A percentile compares a stretch with the other conserved stretches of the same genome.
phyloP scores from a whole-genome alignment of 345 rosid species.

The Dimocarpus longan region DNA sequence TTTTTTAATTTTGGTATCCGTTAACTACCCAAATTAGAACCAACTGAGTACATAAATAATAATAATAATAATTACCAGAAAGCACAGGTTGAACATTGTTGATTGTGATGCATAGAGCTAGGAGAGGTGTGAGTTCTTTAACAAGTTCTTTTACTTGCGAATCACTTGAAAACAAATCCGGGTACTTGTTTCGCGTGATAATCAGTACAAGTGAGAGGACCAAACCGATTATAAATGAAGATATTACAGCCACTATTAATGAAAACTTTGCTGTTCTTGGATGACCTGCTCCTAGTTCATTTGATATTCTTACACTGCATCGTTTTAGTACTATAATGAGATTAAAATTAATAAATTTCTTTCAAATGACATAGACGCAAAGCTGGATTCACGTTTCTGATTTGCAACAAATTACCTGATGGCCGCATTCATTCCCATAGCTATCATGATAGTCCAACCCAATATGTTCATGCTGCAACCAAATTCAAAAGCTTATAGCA shows the following conservation, averaged over 20 bases:
- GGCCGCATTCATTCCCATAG: conserved; percentile 81
- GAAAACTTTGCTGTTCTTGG: conserved; percentile 65
- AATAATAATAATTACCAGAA: conserved; percentile 51
- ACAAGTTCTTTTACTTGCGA: conserved; percentile 54
- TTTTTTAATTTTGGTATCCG: not conserved
- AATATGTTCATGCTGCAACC: conserved; percentile 54
- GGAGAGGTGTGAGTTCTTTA: conserved; percentile 66
- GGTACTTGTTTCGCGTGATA: conserved; percentile 48
- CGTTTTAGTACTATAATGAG: not conserved
- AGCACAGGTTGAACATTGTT: conserved; percentile 85
- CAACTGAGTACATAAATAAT: not conserved
- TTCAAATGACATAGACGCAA: not conserved
- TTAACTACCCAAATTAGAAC: not conserved
- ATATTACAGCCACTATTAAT: conserved; percentile 52
- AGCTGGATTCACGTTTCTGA: no score
- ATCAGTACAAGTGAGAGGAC: conserved; percentile 46
- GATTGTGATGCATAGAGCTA: conserved; percentile 65
- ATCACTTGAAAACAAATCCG: conserved; percentile 62
- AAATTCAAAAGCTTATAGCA: no score
- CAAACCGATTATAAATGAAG: conserved; percentile 57
- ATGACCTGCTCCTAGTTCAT: conserved; percentile 79
- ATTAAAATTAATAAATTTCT: no score
- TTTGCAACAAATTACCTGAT: not conserved
- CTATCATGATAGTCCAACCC: conserved; percentile 82
- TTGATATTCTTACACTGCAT: conserved; percentile 75